These are phyloP conservation scores for Trichoderma aggressivum DNA, from an alignment of 2,329 filamentous ascomycete genomes.

Conservation along the genomic window DNA sequence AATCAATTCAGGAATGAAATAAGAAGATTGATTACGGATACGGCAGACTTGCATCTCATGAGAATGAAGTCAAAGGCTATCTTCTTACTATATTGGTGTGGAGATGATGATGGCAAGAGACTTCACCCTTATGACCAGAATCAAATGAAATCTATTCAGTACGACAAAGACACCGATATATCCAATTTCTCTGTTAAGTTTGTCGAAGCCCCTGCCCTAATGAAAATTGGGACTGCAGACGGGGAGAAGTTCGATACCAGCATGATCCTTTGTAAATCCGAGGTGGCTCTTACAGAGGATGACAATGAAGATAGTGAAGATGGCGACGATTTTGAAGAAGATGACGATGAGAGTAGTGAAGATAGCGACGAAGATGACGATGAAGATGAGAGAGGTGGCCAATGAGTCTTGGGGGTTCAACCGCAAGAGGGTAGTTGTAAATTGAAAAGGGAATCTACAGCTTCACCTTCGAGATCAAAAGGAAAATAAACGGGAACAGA, in stretches of 20 bases:
- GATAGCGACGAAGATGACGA: too few relatives aligned
- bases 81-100: background rate
- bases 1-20: background rate
- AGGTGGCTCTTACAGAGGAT: background rate
- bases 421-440: too few relatives aligned
- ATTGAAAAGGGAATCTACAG: too few relatives aligned
- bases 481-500: background rate
- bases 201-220: slow-evolving; percentile 9
- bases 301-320: background rate
- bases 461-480: background rate
- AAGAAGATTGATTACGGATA: background rate
- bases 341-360: too few relatives aligned
- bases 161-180: background rate
- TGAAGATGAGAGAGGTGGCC: background rate
- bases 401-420: too few relatives aligned
- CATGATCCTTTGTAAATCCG: slow-evolving; percentile 12
- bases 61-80: slow-evolving; percentile 18
- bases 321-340: too few relatives aligned
- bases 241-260: slow-evolving; percentile 14
- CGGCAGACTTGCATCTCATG: background rate
- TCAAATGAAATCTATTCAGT: background rate
- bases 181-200: background rate
- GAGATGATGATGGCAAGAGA: background rate
- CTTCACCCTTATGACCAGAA: background rate
- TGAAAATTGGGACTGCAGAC: slow-evolving; percentile 22